Evolutionary conservation across 2,329 filamentous ascomycete species (phyloP).

Genomic region (Botrytis galanthina): DNA sequence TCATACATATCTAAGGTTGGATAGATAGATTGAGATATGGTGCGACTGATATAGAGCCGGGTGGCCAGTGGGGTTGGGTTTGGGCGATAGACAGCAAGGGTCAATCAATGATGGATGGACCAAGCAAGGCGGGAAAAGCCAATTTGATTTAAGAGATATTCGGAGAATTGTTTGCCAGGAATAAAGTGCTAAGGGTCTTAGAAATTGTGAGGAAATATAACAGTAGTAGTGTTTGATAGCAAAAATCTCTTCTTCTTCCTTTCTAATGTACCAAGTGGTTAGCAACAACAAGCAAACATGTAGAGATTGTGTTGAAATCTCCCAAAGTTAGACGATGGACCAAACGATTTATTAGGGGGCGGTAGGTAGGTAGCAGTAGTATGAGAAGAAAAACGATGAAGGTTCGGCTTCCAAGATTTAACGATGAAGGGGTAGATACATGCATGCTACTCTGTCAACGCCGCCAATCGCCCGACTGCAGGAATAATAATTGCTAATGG

Average conservation of each 20-base stretch:
- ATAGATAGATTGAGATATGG: neutral
- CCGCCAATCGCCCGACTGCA: slow-evolving; percentile 8
- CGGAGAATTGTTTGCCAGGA: slow-evolving; percentile 4
- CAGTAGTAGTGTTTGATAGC: neutral
- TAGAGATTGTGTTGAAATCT: neutral
- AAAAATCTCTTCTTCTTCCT: neutral
- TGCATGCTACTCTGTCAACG: slow-evolving; percentile 1
- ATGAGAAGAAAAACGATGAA: neutral
- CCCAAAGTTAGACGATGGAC: neutral
- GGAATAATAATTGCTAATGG: neutral
- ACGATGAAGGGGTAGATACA: slow-evolving; percentile 10
- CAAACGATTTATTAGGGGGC: neutral
- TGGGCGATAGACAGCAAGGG: slow-evolving; percentile 3
- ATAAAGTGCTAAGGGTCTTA: neutral
- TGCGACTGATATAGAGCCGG: neutral
- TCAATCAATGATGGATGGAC: slow-evolving; percentile 1
- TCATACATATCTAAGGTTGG: slow-evolving; percentile 17
- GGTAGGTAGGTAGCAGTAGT: too few species aligned
- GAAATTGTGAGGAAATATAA: neutral
- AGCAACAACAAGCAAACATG: slow-evolving; percentile 9
- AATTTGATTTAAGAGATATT: slow-evolving; percentile 2
- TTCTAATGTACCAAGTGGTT: neutral
- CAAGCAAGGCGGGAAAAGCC: slow-evolving; percentile 12
- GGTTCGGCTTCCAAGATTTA: neutral
- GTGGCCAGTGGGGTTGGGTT: neutral